Evolutionary conservation across 306 rosid genomes (phyloP), one percentile per base, ranked within the genome.

Genomic region (Vigna angularis): DNA sequence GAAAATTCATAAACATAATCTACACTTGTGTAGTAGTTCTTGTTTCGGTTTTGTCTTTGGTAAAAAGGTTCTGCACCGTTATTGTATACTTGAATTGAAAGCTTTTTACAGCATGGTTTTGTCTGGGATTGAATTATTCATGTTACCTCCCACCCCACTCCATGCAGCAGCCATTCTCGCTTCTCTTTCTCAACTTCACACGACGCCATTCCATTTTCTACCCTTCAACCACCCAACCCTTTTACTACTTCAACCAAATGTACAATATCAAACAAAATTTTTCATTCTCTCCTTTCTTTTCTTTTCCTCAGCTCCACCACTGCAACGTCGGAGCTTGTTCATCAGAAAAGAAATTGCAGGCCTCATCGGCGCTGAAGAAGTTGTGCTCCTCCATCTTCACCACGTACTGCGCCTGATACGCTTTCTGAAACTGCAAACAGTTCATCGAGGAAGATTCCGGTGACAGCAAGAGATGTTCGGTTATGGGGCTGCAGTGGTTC

Each of bases 371-470:
- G 55, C 92, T 82, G 5, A 90, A 83, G 90, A 92, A 90, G 67
- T 92, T 92, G 79, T 92, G 93, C 85, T 92, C 97, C 83, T 92
- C 97, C 79, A 85, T 83, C 86, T 90, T 92, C 83, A 88, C 92
- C 83, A 88, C 92, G 48, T 49, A 88, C 77, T 80, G 96, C 5
- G 85, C 59, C 20, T 83, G 88, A 65, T 49, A 78, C 18, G 76
- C 4, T 82, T 85, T 91, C 75, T 88, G 90, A 57, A 85, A 88
- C 77, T 85, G 89, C 12, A 88, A 82, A 81, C 91, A 85, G 45
- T 78, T 88, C 64, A 57, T 12, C 0, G 36, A 72, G 0, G 88
- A 69, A 5, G 90, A 73, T 5, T 74, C 48, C 1, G 82, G 76
- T 24, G 88, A 78, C 81, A 68, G 42, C 45, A 77, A 24, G 12